Evolutionary conservation across 2,329 filamentous ascomycete genomes (phyloP), one percentile per base, ranked within the genome.

Genomic region (Penicillium sp.): DNA sequence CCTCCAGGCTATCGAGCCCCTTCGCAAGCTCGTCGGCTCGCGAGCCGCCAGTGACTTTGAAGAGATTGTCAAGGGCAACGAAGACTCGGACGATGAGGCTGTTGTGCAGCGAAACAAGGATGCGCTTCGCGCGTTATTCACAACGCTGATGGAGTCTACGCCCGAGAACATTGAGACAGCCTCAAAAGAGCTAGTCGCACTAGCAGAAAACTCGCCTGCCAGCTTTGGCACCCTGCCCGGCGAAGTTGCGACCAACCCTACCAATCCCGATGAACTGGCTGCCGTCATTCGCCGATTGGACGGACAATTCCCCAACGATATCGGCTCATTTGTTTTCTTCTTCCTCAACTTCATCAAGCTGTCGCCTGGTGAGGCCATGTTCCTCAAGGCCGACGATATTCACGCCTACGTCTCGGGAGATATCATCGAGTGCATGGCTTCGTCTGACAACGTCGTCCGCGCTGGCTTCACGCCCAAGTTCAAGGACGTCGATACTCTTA

Each of bases 361-460:
- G 14, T 81, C 89, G 51, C 87, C 93, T 1, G 95, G 95, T 54
- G 94, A 99, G 78, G 95, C 94, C 9, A 90, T 99, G 82, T 99
- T 98, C 79, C 83, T 99, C 37, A 91, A 92, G 70, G 95, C 95
- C 6, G 94, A 99, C 71, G 95, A 98, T 71, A 98, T 98, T 69
- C 95, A 99, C 75, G 95, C 95, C 50, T 99, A 99, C 58, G 78
- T 81, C 46, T 80, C 77, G 5, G 78, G 78, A 36, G 94, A 99
- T 72, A 96, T 99, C 67, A 92, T 99, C 74, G 95, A 99, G 78
- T 99, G 95, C 82, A 99, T 99, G 95, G 95, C 95, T 0, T 89
- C 92, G 9, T 96, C 91, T n/a, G 95, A 99, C 83, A 99, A 99
- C 66, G 95, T 99, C 37, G 93, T 99, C 53, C 92, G 95, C 56